Base-by-base conservation (phyloP, 2,329 filamentous ascomycete species). In the Venturia asperata region DNA sequence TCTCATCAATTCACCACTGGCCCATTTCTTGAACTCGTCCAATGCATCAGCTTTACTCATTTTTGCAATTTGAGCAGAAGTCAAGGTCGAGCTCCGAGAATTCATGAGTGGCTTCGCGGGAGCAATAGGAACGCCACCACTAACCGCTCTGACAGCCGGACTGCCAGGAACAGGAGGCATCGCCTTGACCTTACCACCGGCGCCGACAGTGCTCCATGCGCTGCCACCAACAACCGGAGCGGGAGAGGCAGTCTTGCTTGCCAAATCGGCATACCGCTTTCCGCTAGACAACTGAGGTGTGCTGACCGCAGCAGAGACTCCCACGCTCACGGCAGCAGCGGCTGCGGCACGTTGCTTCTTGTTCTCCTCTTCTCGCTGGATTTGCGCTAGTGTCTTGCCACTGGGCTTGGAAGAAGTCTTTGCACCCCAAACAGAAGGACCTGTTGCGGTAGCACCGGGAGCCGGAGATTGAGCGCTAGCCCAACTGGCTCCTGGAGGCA, bases 21-120 rank as follows among this genome's bases (percentile, higher is more conserved):
- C 86, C 94, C 94, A 99, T 77, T 95, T 97, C 73, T 87, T 88
- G 76, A 99, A 95, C 76, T 97, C 94, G 49, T 96, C 92, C 75
- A 91, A 86, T 3, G 94, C 93, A 67, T 84, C 85, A 69, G 80
- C 80, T 61, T 81, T 77, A 65, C 79, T 80, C n/a, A 60, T 42
- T 34, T 49, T 61, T 10, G 43, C 41, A 13, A 66, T 49, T 37
- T 30, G 37, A 10, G 75, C 73, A 30, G 77, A 73, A 9, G 79
- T 77, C 10, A 79, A 76, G 3, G 82, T 79, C 3, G 79, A 76
- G 61, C 75, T 79, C n/a, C 80, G 77, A 15, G 75, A 75, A 11
- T 78, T 75, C 4, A 84, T 79, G 76, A 87, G 87, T 47, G 81
- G 68, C 73, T 82, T 80, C 47, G 76, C 70, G 0, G 79, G 71